These are phyloP conservation scores for Actinomortierella wolfii DNA, from an alignment of 371 early-diverging fungal species.

Conservation along the genomic window DNA sequence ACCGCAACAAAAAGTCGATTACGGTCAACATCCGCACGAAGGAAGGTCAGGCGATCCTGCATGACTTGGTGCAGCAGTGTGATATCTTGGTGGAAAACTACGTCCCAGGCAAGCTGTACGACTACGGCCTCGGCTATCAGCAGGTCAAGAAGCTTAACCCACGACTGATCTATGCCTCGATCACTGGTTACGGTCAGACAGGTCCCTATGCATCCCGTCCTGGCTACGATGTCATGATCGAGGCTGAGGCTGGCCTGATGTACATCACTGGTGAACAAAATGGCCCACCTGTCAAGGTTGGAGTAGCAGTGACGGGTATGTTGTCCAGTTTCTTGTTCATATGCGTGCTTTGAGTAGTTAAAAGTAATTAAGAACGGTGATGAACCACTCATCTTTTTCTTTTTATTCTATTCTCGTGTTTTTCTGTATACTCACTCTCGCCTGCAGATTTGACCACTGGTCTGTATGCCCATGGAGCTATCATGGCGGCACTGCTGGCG, in stretches of 20 bases:
- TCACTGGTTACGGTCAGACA: conserved; percentile 87
- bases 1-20: conserved; percentile 90
- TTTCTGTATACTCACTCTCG: not conserved
- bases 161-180: conserved; percentile 85
- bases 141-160: conserved; percentile 73
- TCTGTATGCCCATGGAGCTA: conserved; percentile 86
- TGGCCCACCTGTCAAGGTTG: conserved; percentile 90
- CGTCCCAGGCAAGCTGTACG: conserved; percentile 83
- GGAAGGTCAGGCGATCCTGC: conserved; percentile 67
- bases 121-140: conserved; percentile 80
- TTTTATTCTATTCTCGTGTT: conserved; percentile 4
- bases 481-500: conserved; percentile 84
- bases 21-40: conserved; percentile 81
- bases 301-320: conserved; percentile 91
- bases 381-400: not conserved
- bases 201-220: conserved; percentile 83
- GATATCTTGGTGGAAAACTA: conserved; percentile 94
- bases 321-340: not conserved
- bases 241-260: conserved; percentile 93
- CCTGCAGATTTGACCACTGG: conserved; percentile 85
- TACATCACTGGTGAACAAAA: conserved; percentile 90
- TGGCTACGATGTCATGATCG: conserved; percentile 95
- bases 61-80: conserved; percentile 65
- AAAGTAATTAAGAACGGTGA: too few relatives aligned
- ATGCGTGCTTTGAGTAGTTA: conserved; percentile 14